Conservation (phyloP, 306 rosid genomes). For the Dryas alaskensis region DNA sequence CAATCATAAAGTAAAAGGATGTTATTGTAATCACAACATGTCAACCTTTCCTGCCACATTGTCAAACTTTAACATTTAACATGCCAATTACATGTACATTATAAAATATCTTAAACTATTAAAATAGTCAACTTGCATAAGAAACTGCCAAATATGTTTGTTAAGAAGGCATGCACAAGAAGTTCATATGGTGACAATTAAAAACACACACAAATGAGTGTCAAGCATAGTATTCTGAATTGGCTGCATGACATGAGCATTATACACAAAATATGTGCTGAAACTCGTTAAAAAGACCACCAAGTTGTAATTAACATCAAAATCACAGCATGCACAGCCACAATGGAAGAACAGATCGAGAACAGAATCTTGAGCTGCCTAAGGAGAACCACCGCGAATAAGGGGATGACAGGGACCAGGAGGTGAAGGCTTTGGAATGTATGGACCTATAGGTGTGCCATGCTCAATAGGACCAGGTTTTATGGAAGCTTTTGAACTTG, state of each 20-base stretch:
- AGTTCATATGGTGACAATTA: neutral
- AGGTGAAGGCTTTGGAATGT: constrained; percentile 64
- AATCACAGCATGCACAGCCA: neutral
- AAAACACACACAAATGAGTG: neutral
- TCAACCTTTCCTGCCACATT: neutral
- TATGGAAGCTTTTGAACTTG: constrained; percentile 42
- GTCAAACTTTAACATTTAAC: neutral
- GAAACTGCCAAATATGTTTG: neutral
- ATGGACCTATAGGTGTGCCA: constrained; percentile 63
- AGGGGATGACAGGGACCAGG: constrained; percentile 44
- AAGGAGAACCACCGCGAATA: constrained; percentile 24
- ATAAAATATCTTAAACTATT: no score
- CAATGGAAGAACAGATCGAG: neutral
- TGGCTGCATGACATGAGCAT: neutral
- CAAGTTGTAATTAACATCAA: constrained; percentile 4
- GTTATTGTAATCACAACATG: neutral
- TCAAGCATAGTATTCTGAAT: neutral
- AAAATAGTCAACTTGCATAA: neutral
- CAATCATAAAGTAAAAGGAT: neutral
- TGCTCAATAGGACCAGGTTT: constrained; percentile 72
- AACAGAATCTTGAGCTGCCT: neutral
- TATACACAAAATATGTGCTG: neutral
- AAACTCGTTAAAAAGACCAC: constrained; percentile 11
- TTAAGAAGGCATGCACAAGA: neutral
- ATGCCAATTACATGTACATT: no score